These are phyloP conservation scores for Phytophthora pluvialis DNA, from an alignment of 352 stramenopile genomes.

Conservation along the genomic window DNA sequence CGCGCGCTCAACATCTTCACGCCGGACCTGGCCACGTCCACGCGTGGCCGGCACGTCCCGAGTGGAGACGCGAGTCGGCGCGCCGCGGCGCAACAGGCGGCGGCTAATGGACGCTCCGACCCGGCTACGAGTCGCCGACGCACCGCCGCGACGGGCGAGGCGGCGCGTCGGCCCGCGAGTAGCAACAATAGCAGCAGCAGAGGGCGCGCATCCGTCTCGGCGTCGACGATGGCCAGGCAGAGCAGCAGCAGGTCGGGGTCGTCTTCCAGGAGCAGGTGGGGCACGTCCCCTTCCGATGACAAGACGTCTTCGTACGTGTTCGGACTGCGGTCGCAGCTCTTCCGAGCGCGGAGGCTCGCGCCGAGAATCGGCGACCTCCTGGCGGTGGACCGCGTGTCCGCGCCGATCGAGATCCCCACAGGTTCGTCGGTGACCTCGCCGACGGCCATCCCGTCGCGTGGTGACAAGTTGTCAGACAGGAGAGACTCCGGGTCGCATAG, in stretches of 20 bases:
- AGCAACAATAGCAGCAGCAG: constrained; percentile 22
- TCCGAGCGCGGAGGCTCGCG: constrained; percentile 33
- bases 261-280: constrained; percentile 22
- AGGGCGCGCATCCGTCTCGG: constrained; percentile 10
- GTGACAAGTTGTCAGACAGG: constrained; percentile 19
- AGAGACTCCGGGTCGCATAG: constrained; percentile 28
- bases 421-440: constrained; percentile 12
- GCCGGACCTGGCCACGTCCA: constrained; percentile 44
- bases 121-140: constrained; percentile 6
- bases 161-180: constrained; percentile 6
- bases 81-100: not conserved
- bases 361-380: constrained; percentile 22
- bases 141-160: constrained; percentile 4
- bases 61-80: not conserved
- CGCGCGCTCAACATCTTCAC: constrained; percentile 78
- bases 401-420: constrained; percentile 71
- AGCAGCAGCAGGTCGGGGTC: constrained; percentile 28
- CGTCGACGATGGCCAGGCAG: constrained; percentile 16
- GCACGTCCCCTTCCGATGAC: constrained; percentile 23
- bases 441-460: constrained; percentile 19
- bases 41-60: constrained; percentile 13
- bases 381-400: constrained; percentile 52
- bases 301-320: constrained; percentile 36
- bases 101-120: constrained; percentile 4
- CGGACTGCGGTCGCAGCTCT: constrained; percentile 42